Evolutionary conservation across 108 stramenopile genomes (phyloP), one percentile per base, ranked within the genome.

Genomic region (Skeletonema potamos): DNA sequence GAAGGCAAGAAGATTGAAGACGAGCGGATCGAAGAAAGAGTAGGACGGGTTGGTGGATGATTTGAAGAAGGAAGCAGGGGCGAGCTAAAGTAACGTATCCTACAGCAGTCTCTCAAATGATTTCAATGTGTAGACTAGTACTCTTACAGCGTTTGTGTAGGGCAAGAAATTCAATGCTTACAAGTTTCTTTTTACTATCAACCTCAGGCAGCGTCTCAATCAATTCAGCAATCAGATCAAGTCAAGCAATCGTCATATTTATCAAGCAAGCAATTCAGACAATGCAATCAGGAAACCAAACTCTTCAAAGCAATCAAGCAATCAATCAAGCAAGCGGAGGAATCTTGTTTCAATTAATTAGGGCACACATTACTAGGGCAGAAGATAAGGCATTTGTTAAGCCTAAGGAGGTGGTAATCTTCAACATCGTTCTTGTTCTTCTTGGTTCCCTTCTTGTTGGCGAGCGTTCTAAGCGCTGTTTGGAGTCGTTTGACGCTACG

Each of bases 21-120:
- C 78, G 5, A 74, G 58, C 32, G 91, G 91, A 6, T 84, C 83
- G 22, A 92, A 92, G 59, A 67, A 82, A 58, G 86, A 71, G 8
- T 68, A 75, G 65, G 77, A 87, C 63, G 61, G 86, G 54, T 65
- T 92, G 27, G 77, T 89, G 11, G 48, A 73, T 33, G 86, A 72
- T 27, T 67, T 92, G n/a, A 84, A 82, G 77, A 73, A 78, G 9
- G 90, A 87, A 44, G 76, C 72, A 28, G 84, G 72, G 13, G 13
- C 46, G 1, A 51, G 8, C 20, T 51, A 22, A 51, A 1, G 10
- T 4, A 22, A 6, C 0, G 8, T 6, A 7, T 3, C n/a, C 1
- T 6, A 24, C 8, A 8, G 18, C 48, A 41, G 15, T 15, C n/a
- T 41, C n/a, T n/a, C n/a, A n/a, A n/a, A n/a, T n/a, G 39, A 37